A percentile compares a stretch with the other conserved stretches of the same genome.
phyloP scores from a whole-genome alignment of 116 monocot genomes.

The Posidonia oceanica region DNA sequence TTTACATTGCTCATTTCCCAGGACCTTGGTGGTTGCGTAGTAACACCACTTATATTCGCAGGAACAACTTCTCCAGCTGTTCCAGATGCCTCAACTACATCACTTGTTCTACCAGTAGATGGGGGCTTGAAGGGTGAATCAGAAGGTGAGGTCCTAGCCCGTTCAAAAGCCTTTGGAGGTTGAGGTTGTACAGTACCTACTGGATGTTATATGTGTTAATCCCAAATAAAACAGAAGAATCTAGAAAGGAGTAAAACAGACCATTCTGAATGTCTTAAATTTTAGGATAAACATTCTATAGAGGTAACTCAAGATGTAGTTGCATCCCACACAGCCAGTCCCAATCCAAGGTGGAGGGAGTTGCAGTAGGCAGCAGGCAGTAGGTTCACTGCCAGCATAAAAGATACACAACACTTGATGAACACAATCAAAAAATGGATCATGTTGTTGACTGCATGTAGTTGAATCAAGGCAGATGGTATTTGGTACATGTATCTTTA shows the following conservation, averaged over 20 bases:
- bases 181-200: conserved; percentile 25
- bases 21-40: conserved; percentile 36
- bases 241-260: background rate
- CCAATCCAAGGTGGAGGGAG: too few relatives aligned
- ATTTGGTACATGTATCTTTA: too few relatives aligned
- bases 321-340: too few relatives aligned
- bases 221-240: background rate
- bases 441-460: too few relatives aligned
- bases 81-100: conserved; percentile 87
- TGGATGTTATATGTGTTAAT: background rate
- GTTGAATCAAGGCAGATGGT: too few relatives aligned
- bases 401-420: too few relatives aligned
- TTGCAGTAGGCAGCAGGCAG: too few relatives aligned
- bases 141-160: conserved; percentile 29
- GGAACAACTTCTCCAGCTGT: conserved; percentile 55
- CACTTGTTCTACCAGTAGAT: conserved; percentile 78
- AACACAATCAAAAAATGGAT: too few relatives aligned
- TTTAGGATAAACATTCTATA: too few relatives aligned
- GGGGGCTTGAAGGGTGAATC: conserved; percentile 89
- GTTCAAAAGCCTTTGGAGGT: conserved; percentile 66
- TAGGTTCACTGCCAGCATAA: too few relatives aligned
- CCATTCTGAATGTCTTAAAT: too few relatives aligned
- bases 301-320: too few relatives aligned
- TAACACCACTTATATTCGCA: conserved; percentile 4
- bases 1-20: conserved; percentile 52